A percentile compares a stretch with the other conserved stretches of the same genome.
These are phyloP conservation scores for Teratosphaeria destructans DNA, from an alignment of 2,329 filamentous ascomycete genomes.

Conservation along the genomic window DNA sequence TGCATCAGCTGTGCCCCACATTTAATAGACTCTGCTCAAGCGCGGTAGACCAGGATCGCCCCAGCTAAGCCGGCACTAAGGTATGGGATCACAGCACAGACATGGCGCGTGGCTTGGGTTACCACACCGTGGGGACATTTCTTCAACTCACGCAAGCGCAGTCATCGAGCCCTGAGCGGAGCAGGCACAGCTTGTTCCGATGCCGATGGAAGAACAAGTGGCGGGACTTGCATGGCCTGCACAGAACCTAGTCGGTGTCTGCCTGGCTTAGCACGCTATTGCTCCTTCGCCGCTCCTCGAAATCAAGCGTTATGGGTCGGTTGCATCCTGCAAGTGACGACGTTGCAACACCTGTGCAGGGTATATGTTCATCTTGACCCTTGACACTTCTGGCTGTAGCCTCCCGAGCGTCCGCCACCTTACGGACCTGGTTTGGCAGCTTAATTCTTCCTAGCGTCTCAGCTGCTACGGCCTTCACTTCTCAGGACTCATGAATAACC, in stretches of 20 bases:
- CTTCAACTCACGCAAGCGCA: not conserved
- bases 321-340: not conserved
- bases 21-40: not conserved
- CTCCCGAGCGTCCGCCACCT: slow-evolving; percentile 1
- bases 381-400: not conserved
- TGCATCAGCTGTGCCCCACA: not conserved
- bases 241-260: not conserved
- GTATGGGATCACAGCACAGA: slow-evolving; percentile 4
- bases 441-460: not conserved
- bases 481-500: not conserved
- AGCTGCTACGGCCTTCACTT: not conserved
- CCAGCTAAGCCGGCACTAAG: slow-evolving; percentile 1
- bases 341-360: not conserved
- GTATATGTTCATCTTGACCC: not conserved
- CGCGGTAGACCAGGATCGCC: not conserved
- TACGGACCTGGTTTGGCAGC: not conserved
- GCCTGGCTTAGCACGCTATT: not conserved
- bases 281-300: not conserved
- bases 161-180: not conserved
- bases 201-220: not conserved
- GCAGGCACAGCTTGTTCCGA: not conserved
- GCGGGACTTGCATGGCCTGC: slow-evolving; percentile 3
- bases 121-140: slow-evolving; percentile 1
- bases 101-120: slow-evolving; percentile 2
- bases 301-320: not conserved